These are phyloP conservation scores for Yamadazyma triangularis DNA, from an alignment of 1,139 yeast genomes.

Conservation along the genomic window DNA sequence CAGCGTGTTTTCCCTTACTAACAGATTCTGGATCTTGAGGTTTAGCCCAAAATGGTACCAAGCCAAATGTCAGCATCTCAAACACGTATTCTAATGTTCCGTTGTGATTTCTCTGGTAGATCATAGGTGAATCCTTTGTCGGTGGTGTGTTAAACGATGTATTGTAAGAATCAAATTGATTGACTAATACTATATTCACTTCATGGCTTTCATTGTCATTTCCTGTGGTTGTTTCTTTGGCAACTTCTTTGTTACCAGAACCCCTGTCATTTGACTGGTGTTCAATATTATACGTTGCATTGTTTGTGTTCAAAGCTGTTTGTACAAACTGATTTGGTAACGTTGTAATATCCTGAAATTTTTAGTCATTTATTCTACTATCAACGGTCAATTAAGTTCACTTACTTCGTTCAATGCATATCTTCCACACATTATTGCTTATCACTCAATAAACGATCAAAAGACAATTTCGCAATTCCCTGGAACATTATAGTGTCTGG, in stretches of 20 bases:
- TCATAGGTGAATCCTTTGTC: conserved; percentile 31
- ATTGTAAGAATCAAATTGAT: conserved; percentile 13
- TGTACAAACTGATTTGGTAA: conserved; percentile 5
- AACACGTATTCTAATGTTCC: conserved; percentile 15
- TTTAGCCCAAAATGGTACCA: conserved; percentile 40
- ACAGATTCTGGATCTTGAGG: conserved; percentile 28
- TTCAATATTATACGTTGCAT: neutral
- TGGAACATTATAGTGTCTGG: too few relatives aligned
- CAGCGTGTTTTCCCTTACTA: conserved; percentile 13
- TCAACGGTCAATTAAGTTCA: too few relatives aligned
- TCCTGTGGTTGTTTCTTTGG: neutral
- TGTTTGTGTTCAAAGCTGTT: conserved; percentile 1
- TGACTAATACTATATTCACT: conserved; percentile 7
- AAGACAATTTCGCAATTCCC: too few relatives aligned
- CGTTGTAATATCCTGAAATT: conserved; percentile 2
- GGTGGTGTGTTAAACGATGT: conserved; percentile 41
- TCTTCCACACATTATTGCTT: conserved; percentile 42
- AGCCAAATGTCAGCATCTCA: conserved; percentile 41
- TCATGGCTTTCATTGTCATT: too few relatives aligned
- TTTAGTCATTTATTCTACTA: too few relatives aligned
- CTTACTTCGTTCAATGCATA: conserved; percentile 40
- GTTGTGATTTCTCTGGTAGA: conserved; percentile 16
- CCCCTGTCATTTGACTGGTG: neutral
- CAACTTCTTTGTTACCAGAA: neutral
- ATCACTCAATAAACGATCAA: too few relatives aligned